Base-by-base conservation (phyloP, 495 filamentous ascomycete species). In the Neurospora sp. region DNA sequence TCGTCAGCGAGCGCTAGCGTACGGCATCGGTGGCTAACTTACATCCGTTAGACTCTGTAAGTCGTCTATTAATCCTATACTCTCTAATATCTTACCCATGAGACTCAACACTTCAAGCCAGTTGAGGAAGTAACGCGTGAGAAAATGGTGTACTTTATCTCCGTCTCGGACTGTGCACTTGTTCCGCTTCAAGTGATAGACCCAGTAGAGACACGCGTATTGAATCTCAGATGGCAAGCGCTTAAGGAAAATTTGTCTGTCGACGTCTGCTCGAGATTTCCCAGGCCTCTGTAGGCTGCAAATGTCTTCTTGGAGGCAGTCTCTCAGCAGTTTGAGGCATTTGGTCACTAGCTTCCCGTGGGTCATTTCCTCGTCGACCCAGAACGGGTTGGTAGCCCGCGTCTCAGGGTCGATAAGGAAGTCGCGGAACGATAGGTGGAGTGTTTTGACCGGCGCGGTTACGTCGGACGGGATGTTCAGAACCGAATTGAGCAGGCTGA, bases 351-450 rank as follows among this genome's bases (percentile, higher is more conserved):
- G 73, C 42, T 42, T 75, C 31, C 77, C 16, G 73, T 87, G 79
- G 1, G 76, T 73, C 70, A 76, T 40, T 72, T 74, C 75, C 75
- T 85, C 79, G 70, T 86, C 76, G 22, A 86, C 75, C 76, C 78
- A 82, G 75, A 85, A 84, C 31, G 40, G 39, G 61, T 42, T 53
- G 72, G 81, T 77, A 6, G 53, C 40, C 69, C 81, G 78, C 70
- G 76, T 76, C 16, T 77, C 70, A 48, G 74, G 61, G 74, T 84
- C 79, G 59, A 87, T 69, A 16, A 89, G 81, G 74, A 84, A 88
- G 74, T 88, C 86, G 65, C 83, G 84, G 73, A 89, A 86, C n/a
- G 85, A 87, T 18, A 79, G 81, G 72, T 89, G 85, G 53, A 82
- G 82, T 2, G 84, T 75, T n/a, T 80, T 79, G 35, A 88, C 68